A percentile compares a stretch with the other conserved stretches of the same genome.
phyloP scores from a whole-genome alignment of 768 basidiomycete species.

The Mycena leptocephala region DNA sequence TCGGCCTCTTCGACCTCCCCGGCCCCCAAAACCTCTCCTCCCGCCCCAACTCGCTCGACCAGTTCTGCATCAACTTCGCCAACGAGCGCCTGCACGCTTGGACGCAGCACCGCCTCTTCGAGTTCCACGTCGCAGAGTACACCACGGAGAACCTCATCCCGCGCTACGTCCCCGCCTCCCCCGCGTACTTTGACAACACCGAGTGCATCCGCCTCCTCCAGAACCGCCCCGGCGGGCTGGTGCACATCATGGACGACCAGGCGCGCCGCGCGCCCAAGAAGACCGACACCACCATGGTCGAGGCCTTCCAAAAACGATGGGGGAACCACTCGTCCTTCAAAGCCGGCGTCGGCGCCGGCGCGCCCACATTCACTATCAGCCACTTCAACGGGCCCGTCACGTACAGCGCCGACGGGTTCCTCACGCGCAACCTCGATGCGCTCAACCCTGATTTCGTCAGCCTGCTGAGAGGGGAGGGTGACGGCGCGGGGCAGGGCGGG shows the following conservation, averaged over 20 bases:
- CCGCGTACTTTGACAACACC: conserved; percentile 90
- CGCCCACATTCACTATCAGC: conserved; percentile 90
- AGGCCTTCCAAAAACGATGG: conserved; percentile 95
- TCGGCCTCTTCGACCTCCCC: conserved; percentile 95
- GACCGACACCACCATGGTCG: conserved; percentile 95
- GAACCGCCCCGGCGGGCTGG: conserved; percentile 90
- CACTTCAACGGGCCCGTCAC: conserved; percentile 95
- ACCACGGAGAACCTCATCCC: conserved; percentile 82
- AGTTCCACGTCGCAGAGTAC: conserved; percentile 88
- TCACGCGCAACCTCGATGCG: conserved; percentile 90
- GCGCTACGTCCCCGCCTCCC: conserved; percentile 70
- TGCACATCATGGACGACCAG: conserved; percentile 99
- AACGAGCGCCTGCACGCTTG: conserved; percentile 93
- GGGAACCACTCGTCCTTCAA: conserved; percentile 96
- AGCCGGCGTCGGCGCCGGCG: conserved; percentile 81
- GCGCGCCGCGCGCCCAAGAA: conserved; percentile 89
- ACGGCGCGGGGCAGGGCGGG: conserved; percentile 67
- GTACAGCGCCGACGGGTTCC: conserved; percentile 92
- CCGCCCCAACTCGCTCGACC: conserved; percentile 93
- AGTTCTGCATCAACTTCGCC: conserved; percentile 97
- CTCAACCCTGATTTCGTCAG: conserved; percentile 96
- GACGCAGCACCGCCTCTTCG: conserved; percentile 86
- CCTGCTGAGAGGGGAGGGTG: conserved; percentile 80
- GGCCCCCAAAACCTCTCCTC: conserved; percentile 93
- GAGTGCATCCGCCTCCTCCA: conserved; percentile 92